Conservation (phyloP, 768 basidiomycete species). For the Russula vinacea region DNA sequence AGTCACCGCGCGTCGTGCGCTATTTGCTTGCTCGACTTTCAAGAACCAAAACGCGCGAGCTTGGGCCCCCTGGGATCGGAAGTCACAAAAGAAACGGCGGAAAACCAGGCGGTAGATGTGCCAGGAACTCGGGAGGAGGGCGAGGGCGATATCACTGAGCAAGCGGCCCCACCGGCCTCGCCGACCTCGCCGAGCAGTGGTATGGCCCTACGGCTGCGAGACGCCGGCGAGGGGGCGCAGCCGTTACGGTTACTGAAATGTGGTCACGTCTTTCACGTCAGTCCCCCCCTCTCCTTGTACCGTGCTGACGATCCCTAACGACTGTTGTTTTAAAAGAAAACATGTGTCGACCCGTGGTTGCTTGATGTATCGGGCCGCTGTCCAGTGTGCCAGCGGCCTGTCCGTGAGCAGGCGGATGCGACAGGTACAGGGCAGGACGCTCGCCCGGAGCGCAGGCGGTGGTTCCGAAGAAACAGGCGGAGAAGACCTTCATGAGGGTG, state of each 20-base stretch:
- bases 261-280: constrained; percentile 87
- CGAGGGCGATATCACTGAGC: constrained; percentile 33
- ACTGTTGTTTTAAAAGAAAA: constrained; percentile 52
- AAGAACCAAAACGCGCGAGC: constrained; percentile 54
- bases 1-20: constrained; percentile 82
- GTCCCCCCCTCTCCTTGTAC: constrained; percentile 35
- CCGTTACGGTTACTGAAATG: constrained; percentile 74
- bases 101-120: constrained; percentile 36
- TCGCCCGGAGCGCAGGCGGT: constrained; percentile 28
- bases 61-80: constrained; percentile 34
- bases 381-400: constrained; percentile 78
- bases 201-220: constrained; percentile 52
- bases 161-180: neutral
- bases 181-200: constrained; percentile 32
- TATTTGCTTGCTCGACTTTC: constrained; percentile 82
- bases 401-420: constrained; percentile 47
- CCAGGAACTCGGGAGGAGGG: constrained; percentile 35
- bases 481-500: constrained; percentile 9
- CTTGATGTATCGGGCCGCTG: constrained; percentile 81
- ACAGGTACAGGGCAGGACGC: constrained; percentile 33
- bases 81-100: constrained; percentile 7
- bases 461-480: constrained; percentile 26
- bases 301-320: neutral
- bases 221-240: constrained; percentile 73
- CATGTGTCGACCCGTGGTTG: constrained; percentile 88